Percentiles rank a stretch among this genome's conserved stretches.
Evolutionary conservation across 2,329 filamentous ascomycete species (phyloP).

Genomic region (Periconia sp.): DNA sequence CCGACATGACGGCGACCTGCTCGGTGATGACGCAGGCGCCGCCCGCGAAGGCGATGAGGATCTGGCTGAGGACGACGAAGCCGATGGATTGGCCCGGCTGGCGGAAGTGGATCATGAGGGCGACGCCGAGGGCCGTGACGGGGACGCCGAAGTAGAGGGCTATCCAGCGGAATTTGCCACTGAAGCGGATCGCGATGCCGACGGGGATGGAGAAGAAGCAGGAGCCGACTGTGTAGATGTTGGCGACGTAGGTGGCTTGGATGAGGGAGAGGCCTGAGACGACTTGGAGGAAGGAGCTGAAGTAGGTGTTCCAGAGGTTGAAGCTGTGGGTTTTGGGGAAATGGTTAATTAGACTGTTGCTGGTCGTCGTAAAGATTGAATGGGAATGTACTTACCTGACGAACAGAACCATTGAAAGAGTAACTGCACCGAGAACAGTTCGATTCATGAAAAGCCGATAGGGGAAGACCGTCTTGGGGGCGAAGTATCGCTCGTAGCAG

Average conservation of each 20-base stretch:
- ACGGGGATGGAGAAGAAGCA: slow-evolving; percentile 13
- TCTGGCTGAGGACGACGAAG: slow-evolving; percentile 33
- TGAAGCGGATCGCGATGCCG: slow-evolving; percentile 7
- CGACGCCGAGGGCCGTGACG: slow-evolving; percentile 19
- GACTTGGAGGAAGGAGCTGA: slow-evolving; percentile 43
- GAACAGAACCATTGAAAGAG: slow-evolving; percentile 44
- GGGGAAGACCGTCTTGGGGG: slow-evolving; percentile 41
- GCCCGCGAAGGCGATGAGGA: slow-evolving; percentile 27
- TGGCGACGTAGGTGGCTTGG: slow-evolving; percentile 36
- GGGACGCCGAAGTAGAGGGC: slow-evolving; percentile 21
- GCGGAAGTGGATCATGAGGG: slow-evolving; percentile 33
- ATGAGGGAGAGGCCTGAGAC: slow-evolving; percentile 28
- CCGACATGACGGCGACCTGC: slow-evolving; percentile 35
- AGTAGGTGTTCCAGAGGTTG: slow-evolving; percentile 40
- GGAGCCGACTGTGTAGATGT: slow-evolving; percentile 34
- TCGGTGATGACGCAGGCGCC: slow-evolving; percentile 26
- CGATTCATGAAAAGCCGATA: slow-evolving; percentile 34
- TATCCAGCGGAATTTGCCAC: slow-evolving; percentile 21
- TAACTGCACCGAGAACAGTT: slow-evolving; percentile 54
- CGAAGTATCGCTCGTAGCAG: slow-evolving; percentile 41
- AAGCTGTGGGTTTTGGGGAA: slow-evolving; percentile 9
- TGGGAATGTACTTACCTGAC: neutral
- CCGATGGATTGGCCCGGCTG: slow-evolving; percentile 20
- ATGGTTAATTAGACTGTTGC: no score
- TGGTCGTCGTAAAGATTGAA: no score